Conservation (phyloP, 1,139 yeast species). For the Williopsis jadinii region DNA sequence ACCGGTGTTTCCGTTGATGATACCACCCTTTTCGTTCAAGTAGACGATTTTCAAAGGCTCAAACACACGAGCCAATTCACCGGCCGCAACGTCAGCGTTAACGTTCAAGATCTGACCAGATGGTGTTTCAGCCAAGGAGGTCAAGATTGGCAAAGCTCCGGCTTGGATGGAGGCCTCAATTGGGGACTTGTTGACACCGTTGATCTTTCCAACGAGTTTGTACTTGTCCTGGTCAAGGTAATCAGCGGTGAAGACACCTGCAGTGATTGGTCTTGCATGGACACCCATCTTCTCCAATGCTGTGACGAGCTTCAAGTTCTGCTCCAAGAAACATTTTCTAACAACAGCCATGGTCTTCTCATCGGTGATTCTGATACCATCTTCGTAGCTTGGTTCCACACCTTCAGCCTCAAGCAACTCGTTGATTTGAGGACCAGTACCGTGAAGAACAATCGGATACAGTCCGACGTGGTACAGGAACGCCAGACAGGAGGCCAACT, state of each 20-base stretch:
- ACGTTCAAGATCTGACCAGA: constrained; percentile 96
- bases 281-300: constrained; percentile 96
- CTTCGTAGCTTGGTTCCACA: constrained; percentile 91
- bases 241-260: constrained; percentile 94
- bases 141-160: constrained; percentile 93
- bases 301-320: constrained; percentile 87
- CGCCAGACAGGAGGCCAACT: constrained; percentile 91
- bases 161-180: constrained; percentile 93
- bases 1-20: constrained; percentile 85
- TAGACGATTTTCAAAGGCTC: constrained; percentile 96
- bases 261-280: constrained; percentile 96
- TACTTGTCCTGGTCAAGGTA: constrained; percentile 87
- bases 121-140: constrained; percentile 93
- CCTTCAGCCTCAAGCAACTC: constrained; percentile 90
- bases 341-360: constrained; percentile 94
- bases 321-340: constrained; percentile 90
- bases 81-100: constrained; percentile 98
- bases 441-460: constrained; percentile 94
- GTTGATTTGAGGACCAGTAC: constrained; percentile 98
- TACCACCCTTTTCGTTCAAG: constrained; percentile 95
- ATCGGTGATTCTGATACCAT: constrained; percentile 95
- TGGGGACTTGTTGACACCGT: constrained; percentile 80
- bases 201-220: constrained; percentile 86
- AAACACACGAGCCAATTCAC: constrained; percentile 92
- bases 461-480: constrained; percentile 95